Evolutionary conservation across 73 alveolate genomes (phyloP), one percentile per base, ranked within the genome.

Genomic region (Halteria grandinella): DNA sequence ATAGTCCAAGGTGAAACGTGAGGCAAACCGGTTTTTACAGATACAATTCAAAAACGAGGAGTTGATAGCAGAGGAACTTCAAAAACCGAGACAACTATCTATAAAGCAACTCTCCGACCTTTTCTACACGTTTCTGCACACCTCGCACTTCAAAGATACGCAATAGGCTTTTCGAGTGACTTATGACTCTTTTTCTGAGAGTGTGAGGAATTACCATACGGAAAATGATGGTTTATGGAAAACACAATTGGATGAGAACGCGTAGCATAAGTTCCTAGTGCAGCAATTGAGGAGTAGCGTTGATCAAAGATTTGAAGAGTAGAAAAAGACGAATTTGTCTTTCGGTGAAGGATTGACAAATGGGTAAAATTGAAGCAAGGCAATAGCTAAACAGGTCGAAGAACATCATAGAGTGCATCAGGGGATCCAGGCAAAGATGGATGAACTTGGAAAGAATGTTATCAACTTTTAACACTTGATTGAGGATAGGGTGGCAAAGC

Each of bases 101-200:
- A 44, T 66, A 1, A 10, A 15, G 23, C 53, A 66, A 47, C 29
- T 66, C 12, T 36, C 55, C 10, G 80, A 66, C 11, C 10, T 66
- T 12, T 66, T 66, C 21, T 66, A 27, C 24, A n/a, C 63, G 4
- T 66, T 66, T 39, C 69, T 66, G 6, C 66, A 66, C 45, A 24
- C 32, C 23, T 66, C 80, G 5, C 17, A 66, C n/a, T 66, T 66
- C 28, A 39, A 57, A 47, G 80, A 66, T n/a, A n/a, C n/a, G n/a
- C n/a, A n/a, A n/a, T n/a, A 24, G 5, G 47, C 6, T 66, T 44
- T 47, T 66, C 53, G 66, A 66, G 32, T 66, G 55, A 44, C 51
- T 24, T 36, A 47, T 63, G 45, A 25, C 47, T 44, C n/a, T 66
- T 66, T 27, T 32, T 44, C 1, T 36, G 47, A 44, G 32, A 36